phyloP scores from a whole-genome alignment of 1,284 basidiomycete species.

The Crepidotus sp. region DNA sequence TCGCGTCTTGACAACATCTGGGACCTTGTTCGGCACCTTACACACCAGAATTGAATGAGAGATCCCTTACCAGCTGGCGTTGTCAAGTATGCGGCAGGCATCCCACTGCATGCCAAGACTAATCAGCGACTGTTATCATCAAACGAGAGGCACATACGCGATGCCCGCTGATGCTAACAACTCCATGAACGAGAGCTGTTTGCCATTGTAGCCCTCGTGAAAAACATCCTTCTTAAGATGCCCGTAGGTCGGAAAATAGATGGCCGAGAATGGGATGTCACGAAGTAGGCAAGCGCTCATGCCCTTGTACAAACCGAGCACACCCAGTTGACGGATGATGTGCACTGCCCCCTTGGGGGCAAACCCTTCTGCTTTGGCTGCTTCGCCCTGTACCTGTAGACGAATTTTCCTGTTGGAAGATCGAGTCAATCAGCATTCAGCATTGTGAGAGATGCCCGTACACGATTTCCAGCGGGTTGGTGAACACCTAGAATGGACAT shows the following conservation, averaged over 20 bases:
- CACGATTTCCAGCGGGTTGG: conserved; percentile 93
- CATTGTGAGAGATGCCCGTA: conserved; percentile 30
- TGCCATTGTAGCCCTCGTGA: conserved; percentile 92
- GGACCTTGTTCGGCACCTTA: conserved; percentile 16
- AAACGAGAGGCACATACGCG: conserved; percentile 46
- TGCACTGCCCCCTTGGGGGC: conserved; percentile 81
- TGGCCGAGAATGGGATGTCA: conserved; percentile 91
- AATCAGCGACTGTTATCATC: conserved; percentile 19
- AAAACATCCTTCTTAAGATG: conserved; percentile 91
- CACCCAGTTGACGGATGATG: conserved; percentile 87
- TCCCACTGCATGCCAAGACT: conserved; percentile 53
- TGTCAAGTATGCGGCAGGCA: conserved; percentile 88
- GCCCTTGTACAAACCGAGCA: conserved; percentile 90
- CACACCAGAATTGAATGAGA: neutral
- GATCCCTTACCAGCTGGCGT: conserved; percentile 64
- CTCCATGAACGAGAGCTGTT: conserved; percentile 87
- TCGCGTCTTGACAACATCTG: conserved; percentile 98
- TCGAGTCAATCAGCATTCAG: conserved; percentile 5
- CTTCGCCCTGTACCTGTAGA: conserved; percentile 93
- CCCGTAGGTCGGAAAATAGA: conserved; percentile 75
- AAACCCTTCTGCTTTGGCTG: conserved; percentile 75
- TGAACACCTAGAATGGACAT: conserved; percentile 64
- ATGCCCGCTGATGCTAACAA: conserved; percentile 77
- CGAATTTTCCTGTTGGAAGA: conserved; percentile 76
- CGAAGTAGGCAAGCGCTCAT: conserved; percentile 81